Evolutionary conservation across 1,284 basidiomycete genomes (phyloP).

Genomic region (Microbotryomycetes sp.): DNA sequence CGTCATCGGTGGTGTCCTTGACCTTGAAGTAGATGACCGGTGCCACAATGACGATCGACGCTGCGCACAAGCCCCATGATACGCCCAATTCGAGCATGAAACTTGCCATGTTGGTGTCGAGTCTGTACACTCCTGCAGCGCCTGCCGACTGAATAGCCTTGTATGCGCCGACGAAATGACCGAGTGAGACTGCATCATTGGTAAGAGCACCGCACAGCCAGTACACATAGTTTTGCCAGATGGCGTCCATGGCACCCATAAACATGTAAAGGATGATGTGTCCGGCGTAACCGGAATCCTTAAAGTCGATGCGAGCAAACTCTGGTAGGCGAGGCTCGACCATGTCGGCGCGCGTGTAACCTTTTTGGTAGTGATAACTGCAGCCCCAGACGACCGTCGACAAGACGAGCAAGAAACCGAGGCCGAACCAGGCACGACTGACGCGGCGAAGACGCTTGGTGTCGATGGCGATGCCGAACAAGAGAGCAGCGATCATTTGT

Average conservation of each 20-base stretch:
- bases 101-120: constrained; percentile 14
- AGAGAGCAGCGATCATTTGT: constrained; percentile 48
- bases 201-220: constrained; percentile 50
- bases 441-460: constrained; percentile 51
- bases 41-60: constrained; percentile 18
- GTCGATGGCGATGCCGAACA: constrained; percentile 59
- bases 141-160: constrained; percentile 31
- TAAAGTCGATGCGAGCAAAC: constrained; percentile 51
- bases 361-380: constrained; percentile 59
- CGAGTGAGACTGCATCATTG: constrained; percentile 54
- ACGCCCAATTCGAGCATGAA: constrained; percentile 25
- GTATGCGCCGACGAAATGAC: constrained; percentile 52
- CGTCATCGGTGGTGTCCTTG: neutral
- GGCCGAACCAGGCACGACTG: constrained; percentile 56
- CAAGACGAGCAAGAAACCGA: constrained; percentile 53
- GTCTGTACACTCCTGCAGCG: constrained; percentile 27
- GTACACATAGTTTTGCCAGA: constrained; percentile 54
- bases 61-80: constrained; percentile 29
- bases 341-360: constrained; percentile 54
- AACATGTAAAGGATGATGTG: constrained; percentile 56
- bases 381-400: constrained; percentile 60
- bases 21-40: constrained; percentile 26
- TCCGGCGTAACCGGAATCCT: constrained; percentile 49
- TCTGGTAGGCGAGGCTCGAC: constrained; percentile 33
- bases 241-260: constrained; percentile 50